Conservation (phyloP, 208 protist genomes). For the Porcisia deanei region DNA sequence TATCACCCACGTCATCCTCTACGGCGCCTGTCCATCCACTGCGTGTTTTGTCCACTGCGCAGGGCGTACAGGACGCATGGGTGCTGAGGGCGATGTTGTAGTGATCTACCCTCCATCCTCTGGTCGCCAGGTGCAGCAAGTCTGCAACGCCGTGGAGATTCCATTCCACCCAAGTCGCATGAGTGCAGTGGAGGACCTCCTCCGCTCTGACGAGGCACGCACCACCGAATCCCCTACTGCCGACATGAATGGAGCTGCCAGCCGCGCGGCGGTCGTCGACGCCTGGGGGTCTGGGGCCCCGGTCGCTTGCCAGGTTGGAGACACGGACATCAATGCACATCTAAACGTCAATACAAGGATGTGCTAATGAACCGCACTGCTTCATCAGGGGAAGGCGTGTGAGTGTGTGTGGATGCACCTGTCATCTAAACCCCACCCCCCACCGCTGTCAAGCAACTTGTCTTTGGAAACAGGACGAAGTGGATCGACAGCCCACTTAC, state of each 20-base stretch:
- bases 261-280: not conserved
- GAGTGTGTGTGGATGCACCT: constrained; percentile 6
- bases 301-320: not conserved
- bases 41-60: constrained; percentile 86
- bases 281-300: not conserved
- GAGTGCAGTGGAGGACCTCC: constrained; percentile 56
- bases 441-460: constrained; percentile 25
- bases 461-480: not conserved
- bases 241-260: not conserved
- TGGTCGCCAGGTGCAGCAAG: constrained; percentile 71
- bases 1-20: constrained; percentile 87
- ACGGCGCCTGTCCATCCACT: constrained; percentile 57
- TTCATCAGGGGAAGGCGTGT: constrained; percentile 25
- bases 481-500: constrained; percentile 1
- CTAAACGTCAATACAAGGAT: not conserved
- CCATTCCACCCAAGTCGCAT: constrained; percentile 62
- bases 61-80: constrained; percentile 87
- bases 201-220: constrained; percentile 14
- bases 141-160: constrained; percentile 76
- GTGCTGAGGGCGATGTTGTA: constrained; percentile 74
- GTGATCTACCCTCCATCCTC: constrained; percentile 75
- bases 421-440: not conserved
- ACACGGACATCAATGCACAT: not conserved
- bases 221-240: not conserved
- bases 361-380: constrained; percentile 27